These are phyloP conservation scores for Lomentospora prolificans DNA, from an alignment of 2,329 filamentous ascomycete species.

Conservation along the genomic window DNA sequence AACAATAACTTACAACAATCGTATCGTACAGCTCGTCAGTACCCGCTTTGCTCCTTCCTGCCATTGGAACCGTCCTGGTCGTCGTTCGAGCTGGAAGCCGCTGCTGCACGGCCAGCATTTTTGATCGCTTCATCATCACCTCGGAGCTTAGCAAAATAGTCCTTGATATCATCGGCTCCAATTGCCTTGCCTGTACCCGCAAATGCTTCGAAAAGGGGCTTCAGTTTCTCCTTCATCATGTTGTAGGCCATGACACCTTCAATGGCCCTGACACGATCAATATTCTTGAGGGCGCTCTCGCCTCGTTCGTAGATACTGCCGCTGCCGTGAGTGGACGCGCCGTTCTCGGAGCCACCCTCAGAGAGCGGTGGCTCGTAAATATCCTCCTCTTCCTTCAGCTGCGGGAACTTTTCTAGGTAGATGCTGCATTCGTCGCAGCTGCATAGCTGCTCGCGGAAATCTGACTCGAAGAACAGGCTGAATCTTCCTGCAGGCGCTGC, in stretches of 20 bases:
- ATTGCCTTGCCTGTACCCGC: slow-evolving; percentile 84
- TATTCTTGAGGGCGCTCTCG: slow-evolving; percentile 81
- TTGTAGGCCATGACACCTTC: slow-evolving; percentile 99
- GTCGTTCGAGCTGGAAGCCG: slow-evolving; percentile 19
- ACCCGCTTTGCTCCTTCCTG: slow-evolving; percentile 44
- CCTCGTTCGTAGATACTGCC: slow-evolving; percentile 83
- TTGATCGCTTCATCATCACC: slow-evolving; percentile 72
- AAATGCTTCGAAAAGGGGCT: slow-evolving; percentile 86
- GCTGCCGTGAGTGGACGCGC: slow-evolving; percentile 55
- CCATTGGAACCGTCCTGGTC: slow-evolving; percentile 23
- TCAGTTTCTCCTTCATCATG: slow-evolving; percentile 90
- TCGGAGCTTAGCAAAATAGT: slow-evolving; percentile 86
- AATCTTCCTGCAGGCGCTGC: slow-evolving; percentile 47
- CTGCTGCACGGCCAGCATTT: slow-evolving; percentile 47
- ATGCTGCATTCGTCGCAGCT: slow-evolving; percentile 64
- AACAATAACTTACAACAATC: not conserved
- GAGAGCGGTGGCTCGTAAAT: slow-evolving; percentile 88
- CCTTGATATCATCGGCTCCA: slow-evolving; percentile 90
- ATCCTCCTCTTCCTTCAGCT: slow-evolving; percentile 90
- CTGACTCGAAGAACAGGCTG: slow-evolving; percentile 71
- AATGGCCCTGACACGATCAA: slow-evolving; percentile 87
- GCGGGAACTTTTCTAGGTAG: slow-evolving; percentile 40
- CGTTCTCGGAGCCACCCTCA: slow-evolving; percentile 44
- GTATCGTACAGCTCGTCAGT: slow-evolving; percentile 21
- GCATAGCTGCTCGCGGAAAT: slow-evolving; percentile 77